phyloP scores from a whole-genome alignment of 2,329 filamentous ascomycete genomes.

The Trichophyton benhamiae region DNA sequence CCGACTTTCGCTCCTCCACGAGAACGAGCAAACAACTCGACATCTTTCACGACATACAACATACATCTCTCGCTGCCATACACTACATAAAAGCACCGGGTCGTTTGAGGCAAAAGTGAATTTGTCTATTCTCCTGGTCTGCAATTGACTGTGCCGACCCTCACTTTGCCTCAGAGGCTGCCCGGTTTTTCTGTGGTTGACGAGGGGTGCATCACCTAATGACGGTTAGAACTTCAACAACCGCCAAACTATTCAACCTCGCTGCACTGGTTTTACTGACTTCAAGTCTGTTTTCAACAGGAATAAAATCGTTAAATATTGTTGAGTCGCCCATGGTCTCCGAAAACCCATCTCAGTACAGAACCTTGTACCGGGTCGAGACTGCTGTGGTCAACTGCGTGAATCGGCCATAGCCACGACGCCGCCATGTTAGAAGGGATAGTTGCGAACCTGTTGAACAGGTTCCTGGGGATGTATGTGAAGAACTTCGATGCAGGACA shows the following conservation, averaged over 20 bases:
- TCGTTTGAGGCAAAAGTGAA: background rate
- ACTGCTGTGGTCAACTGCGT: slow-evolving; percentile 74
- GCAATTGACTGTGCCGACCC: background rate
- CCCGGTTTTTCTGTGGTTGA: background rate
- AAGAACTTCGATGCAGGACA: slow-evolving; percentile 98
- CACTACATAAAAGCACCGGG: background rate
- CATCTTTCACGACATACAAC: background rate
- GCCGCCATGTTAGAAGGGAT: slow-evolving; percentile 80
- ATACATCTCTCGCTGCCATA: background rate
- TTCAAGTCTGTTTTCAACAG: background rate
- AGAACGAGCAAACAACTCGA: background rate
- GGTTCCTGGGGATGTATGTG: slow-evolving; percentile 99
- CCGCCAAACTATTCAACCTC: background rate
- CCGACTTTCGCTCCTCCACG: background rate
- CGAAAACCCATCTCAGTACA: background rate
- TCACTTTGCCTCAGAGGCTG: background rate
- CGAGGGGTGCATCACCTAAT: background rate
- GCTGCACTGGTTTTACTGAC: background rate
- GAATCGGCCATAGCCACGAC: slow-evolving; percentile 55
- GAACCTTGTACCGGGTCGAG: background rate
- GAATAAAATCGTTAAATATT: background rate
- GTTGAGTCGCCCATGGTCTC: background rate
- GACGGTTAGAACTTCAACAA: background rate
- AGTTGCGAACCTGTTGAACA: slow-evolving; percentile 92
- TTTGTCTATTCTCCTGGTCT: background rate